Evolutionary conservation across 805 yeast genomes (phyloP).

Genomic region (Cyberlindnera xishuangbannaensis): DNA sequence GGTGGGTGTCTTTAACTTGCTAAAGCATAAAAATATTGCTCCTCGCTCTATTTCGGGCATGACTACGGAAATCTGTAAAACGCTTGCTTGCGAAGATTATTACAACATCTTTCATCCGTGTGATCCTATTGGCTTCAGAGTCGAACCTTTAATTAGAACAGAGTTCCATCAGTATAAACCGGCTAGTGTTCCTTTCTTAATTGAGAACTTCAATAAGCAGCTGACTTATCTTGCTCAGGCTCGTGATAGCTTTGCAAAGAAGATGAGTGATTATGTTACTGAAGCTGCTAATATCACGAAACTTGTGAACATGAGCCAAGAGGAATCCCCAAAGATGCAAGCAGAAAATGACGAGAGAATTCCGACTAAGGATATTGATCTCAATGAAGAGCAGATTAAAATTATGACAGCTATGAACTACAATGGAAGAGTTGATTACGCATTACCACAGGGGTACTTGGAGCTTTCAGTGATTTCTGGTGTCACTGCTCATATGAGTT

Average conservation of each 20-base stretch:
- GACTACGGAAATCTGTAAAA: conserved; percentile 10
- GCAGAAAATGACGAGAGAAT: conserved; percentile 1
- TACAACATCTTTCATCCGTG: conserved; percentile 87
- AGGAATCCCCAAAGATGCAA: conserved; percentile 3
- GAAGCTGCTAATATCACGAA: conserved; percentile 11
- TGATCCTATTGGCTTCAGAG: conserved; percentile 85
- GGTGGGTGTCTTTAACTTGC: conserved; percentile 74
- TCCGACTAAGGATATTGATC: conserved; percentile 11
- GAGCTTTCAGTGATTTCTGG: conserved; percentile 79
- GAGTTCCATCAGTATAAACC: conserved; percentile 47
- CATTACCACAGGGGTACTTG: conserved; percentile 69
- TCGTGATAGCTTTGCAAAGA: conserved; percentile 11
- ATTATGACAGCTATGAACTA: conserved; percentile 49
- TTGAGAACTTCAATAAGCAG: conserved; percentile 33
- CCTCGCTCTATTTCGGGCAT: conserved; percentile 28
- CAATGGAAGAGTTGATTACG: conserved; percentile 77
- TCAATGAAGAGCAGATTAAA: conserved; percentile 26
- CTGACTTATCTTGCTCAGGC: conserved; percentile 37
- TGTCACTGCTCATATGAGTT: conserved; percentile 81
- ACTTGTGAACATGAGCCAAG: conserved; percentile 3
- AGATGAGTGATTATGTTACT: conserved; percentile 12
- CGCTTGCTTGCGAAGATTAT: conserved; percentile 56
- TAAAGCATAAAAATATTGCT: conserved; percentile 57
- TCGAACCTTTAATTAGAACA: conserved; percentile 73
- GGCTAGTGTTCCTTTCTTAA: conserved; percentile 48